Percentiles rank a stretch among this genome's conserved stretches.
Conservation (phyloP, 371 early-diverging fungal genomes). For the Rhizopus arrhizus region DNA sequence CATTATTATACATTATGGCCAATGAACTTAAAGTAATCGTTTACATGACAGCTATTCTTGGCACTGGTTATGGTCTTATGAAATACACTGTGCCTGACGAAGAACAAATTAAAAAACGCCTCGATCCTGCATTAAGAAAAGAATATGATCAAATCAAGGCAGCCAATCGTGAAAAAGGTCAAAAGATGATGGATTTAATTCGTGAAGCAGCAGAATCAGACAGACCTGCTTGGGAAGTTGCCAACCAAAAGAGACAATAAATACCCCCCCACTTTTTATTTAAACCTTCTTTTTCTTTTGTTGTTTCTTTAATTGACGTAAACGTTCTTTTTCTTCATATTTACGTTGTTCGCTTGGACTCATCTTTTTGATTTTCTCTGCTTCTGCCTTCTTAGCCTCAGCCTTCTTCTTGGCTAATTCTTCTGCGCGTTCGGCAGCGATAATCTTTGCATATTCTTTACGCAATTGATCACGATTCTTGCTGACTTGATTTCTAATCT, state of each 20-base stretch:
- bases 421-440: slow-evolving; percentile 53
- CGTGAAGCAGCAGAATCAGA: slow-evolving; percentile 43
- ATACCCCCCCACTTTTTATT: slow-evolving; percentile 10
- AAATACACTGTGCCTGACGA: slow-evolving; percentile 53
- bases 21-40: slow-evolving; percentile 44
- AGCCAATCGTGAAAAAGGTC: slow-evolving; percentile 27
- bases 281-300: slow-evolving; percentile 54
- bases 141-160: slow-evolving; percentile 35
- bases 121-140: slow-evolving; percentile 36
- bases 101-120: slow-evolving; percentile 44
- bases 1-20: slow-evolving; percentile 24
- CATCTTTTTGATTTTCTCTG: slow-evolving; percentile 63
- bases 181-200: slow-evolving; percentile 43
- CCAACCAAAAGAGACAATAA: slow-evolving; percentile 8
- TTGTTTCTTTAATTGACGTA: slow-evolving; percentile 62
- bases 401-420: slow-evolving; percentile 55
- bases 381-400: slow-evolving; percentile 72
- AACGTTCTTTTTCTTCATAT: slow-evolving; percentile 75
- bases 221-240: slow-evolving; percentile 41
- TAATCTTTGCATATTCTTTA: slow-evolving; percentile 52
- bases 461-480: slow-evolving; percentile 52
- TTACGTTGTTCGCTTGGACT: slow-evolving; percentile 74
- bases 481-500: slow-evolving; percentile 38
- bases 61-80: slow-evolving; percentile 49
- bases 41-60: slow-evolving; percentile 46